Evolutionary conservation across 495 filamentous ascomycete genomes (phyloP).

Genomic region (Hypoxylon intermedium): DNA sequence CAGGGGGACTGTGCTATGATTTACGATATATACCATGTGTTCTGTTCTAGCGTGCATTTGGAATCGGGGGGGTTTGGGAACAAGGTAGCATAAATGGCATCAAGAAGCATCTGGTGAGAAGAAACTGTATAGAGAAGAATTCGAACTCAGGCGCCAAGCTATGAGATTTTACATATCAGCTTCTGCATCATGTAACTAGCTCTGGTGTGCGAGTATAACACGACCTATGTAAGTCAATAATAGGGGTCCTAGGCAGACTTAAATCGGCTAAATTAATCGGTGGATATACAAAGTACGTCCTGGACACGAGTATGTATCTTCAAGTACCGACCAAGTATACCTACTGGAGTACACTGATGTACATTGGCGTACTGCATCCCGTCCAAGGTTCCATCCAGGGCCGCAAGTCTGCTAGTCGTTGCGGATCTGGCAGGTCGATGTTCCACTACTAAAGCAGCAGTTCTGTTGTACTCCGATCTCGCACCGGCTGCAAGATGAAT

Average conservation of each 20-base stretch:
- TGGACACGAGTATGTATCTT: background rate
- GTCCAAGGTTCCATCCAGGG: too few species aligned
- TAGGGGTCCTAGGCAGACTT: too few species aligned
- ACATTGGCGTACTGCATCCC: background rate
- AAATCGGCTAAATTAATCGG: background rate
- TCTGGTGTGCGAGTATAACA: too few species aligned
- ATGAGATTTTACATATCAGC: too few species aligned
- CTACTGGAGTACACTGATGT: background rate
- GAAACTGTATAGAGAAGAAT: too few species aligned
- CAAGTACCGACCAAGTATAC: conserved; percentile 27
- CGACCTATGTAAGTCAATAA: too few species aligned
- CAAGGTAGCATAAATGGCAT: background rate
- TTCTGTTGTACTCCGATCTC: conserved; percentile 40
- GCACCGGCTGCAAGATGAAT: conserved; percentile 18
- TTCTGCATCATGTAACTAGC: too few species aligned
- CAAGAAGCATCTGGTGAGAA: background rate
- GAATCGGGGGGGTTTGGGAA: background rate
- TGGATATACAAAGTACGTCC: conserved; percentile 3
- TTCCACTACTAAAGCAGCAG: background rate
- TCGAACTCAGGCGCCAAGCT: too few species aligned
- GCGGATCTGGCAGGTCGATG: conserved; percentile 4
- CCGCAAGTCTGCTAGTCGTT: conserved; percentile 2
- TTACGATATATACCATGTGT: background rate
- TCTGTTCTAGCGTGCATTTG: conserved; percentile 1
- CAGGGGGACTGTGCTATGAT: conserved; percentile 54